Conservation (phyloP, 2,329 filamentous ascomycete genomes). For the Hymenoscyphus occultus region DNA sequence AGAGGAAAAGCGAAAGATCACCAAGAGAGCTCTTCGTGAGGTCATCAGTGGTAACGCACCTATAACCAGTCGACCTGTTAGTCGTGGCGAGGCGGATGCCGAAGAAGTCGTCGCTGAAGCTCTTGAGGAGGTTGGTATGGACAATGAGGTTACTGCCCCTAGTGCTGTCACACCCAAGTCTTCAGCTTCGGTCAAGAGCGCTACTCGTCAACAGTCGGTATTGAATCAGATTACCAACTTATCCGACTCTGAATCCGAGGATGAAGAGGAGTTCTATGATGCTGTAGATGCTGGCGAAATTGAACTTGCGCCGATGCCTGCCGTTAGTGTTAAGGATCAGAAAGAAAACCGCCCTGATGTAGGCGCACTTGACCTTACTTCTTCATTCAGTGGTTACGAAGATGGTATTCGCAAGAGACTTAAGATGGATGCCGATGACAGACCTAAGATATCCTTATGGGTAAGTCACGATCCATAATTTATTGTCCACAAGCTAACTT, state of each 20-base stretch:
- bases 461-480: slow-evolving; percentile 50
- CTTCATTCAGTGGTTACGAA: slow-evolving; percentile 87
- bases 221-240: slow-evolving; percentile 70
- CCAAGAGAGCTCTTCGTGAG: slow-evolving; percentile 85
- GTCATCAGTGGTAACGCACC: slow-evolving; percentile 68
- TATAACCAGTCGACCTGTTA: slow-evolving; percentile 29
- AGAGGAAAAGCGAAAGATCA: slow-evolving; percentile 83
- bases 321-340: slow-evolving; percentile 29
- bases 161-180: slow-evolving; percentile 39
- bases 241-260: slow-evolving; percentile 72
- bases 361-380: slow-evolving; percentile 61
- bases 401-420: slow-evolving; percentile 76
- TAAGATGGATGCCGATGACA: slow-evolving; percentile 86
- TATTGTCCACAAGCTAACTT: slow-evolving; percentile 27
- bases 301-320: slow-evolving; percentile 66
- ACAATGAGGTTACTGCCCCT: slow-evolving; percentile 35
- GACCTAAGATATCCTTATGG: slow-evolving; percentile 94
- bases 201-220: slow-evolving; percentile 58
- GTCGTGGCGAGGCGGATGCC: slow-evolving; percentile 24
- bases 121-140: slow-evolving; percentile 38
- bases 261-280: slow-evolving; percentile 94
- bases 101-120: slow-evolving; percentile 36
- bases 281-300: slow-evolving; percentile 92
- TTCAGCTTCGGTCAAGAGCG: slow-evolving; percentile 37
- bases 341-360: slow-evolving; percentile 46